Percentiles rank a stretch among this genome's conserved stretches.
phyloP scores from a whole-genome alignment of 805 yeast species.

The Candida sithepensis region DNA sequence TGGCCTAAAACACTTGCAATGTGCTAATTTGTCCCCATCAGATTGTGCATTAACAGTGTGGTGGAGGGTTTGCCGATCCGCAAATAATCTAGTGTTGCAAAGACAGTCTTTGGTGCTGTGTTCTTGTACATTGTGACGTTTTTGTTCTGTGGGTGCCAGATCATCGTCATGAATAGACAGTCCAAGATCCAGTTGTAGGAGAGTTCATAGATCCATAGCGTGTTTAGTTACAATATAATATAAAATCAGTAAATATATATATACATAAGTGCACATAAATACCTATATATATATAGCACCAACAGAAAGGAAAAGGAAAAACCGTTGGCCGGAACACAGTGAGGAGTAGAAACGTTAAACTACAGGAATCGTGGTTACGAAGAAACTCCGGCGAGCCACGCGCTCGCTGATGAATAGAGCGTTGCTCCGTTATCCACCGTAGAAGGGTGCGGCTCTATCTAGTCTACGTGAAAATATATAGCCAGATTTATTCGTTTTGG shows the following conservation, averaged over 20 bases:
- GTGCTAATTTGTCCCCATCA: too few species aligned
- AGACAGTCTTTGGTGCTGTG: conserved; percentile 87
- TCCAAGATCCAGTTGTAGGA: conserved; percentile 53
- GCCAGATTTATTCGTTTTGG: not conserved
- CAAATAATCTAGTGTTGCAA: conserved; percentile 57
- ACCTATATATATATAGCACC: not conserved
- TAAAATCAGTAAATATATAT: not conserved
- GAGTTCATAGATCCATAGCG: not conserved
- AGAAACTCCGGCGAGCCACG: too few species aligned
- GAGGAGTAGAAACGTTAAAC: too few species aligned
- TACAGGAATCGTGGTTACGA: too few species aligned
- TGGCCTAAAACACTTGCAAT: too few species aligned
- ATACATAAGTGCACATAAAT: not conserved
- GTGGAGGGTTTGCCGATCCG: too few species aligned
- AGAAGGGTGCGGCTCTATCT: conserved; percentile 1
- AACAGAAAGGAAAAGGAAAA: too few species aligned
- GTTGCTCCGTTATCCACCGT: conserved; percentile 9
- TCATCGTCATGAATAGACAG: conserved; percentile 59
- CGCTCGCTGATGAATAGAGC: too few species aligned
- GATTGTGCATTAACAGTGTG: too few species aligned
- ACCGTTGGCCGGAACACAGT: too few species aligned
- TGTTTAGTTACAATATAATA: not conserved
- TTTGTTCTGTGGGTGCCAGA: conserved; percentile 87
- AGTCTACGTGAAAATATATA: not conserved
- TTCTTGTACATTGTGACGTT: conserved; percentile 76